A percentile compares a stretch with the other conserved stretches of the same genome.
These are phyloP conservation scores for Lophium mytilinum DNA, from an alignment of 495 filamentous ascomycete species.

Conservation along the genomic window DNA sequence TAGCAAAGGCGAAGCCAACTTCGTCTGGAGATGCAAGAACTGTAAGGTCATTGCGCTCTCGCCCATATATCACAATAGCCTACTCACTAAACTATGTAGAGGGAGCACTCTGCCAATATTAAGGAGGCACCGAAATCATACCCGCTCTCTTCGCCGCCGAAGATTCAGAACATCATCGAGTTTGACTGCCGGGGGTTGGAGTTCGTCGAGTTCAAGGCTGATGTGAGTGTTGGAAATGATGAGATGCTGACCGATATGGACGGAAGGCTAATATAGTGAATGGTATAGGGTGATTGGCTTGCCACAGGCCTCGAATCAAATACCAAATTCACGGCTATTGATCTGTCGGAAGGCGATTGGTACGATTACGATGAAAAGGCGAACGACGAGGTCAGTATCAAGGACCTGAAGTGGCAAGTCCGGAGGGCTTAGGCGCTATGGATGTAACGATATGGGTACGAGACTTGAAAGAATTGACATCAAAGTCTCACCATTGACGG, in stretches of 20 bases:
- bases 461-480: no score
- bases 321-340: constrained; percentile 71
- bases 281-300: constrained; percentile 70
- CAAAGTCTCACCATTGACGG: no score
- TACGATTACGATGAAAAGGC: constrained; percentile 76
- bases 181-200: constrained; percentile 93
- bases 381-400: constrained; percentile 77
- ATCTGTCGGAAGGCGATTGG: constrained; percentile 82
- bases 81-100: constrained; percentile 31
- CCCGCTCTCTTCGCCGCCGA: constrained; percentile 57
- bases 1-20: constrained; percentile 90
- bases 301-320: constrained; percentile 70
- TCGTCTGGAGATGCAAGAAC: constrained; percentile 94
- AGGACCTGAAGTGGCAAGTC: constrained; percentile 84
- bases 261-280: no score
- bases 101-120: constrained; percentile 64
- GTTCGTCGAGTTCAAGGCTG: constrained; percentile 80
- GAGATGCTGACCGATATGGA: no score
- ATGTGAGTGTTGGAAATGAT: constrained; percentile 43
- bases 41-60: constrained; percentile 39
- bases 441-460: no score
- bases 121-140: constrained; percentile 63
- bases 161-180: constrained; percentile 67
- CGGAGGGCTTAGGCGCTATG: constrained; percentile 44
- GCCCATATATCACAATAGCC: background rate